Percentiles rank a stretch among this genome's conserved stretches.
These are phyloP conservation scores for Chlamydomonas sp. DNA, from an alignment of 139 green algal genomes.

Conservation along the genomic window DNA sequence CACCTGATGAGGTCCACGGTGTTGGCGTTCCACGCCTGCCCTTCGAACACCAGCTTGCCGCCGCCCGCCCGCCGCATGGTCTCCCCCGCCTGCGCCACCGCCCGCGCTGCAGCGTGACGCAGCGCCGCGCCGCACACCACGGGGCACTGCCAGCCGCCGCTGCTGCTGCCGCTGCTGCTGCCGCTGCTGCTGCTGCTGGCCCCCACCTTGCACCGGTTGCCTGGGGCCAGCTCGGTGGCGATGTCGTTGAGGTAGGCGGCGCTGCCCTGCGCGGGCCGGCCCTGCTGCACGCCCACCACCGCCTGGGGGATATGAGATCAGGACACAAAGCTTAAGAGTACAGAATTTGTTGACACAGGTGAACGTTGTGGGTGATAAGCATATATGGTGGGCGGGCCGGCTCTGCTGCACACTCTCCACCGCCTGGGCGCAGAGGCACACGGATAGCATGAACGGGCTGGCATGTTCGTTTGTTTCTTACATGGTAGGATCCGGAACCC, in stretches of 20 bases:
- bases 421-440: too few relatives aligned
- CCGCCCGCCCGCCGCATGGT: slow-evolving; percentile 46
- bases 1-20: slow-evolving; percentile 78
- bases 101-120: slow-evolving; percentile 53
- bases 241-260: slow-evolving; percentile 67
- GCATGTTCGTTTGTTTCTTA: too few relatives aligned
- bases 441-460: too few relatives aligned
- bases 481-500: too few relatives aligned
- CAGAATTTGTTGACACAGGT: too few relatives aligned
- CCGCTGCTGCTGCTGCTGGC: slow-evolving; percentile 11
- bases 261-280: slow-evolving; percentile 49
- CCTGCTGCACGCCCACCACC: slow-evolving; percentile 49
- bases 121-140: slow-evolving; percentile 50
- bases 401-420: too few relatives aligned
- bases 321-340: too few relatives aligned
- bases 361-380: too few relatives aligned
- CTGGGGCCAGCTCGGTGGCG: slow-evolving; percentile 29
- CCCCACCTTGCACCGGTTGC: slow-evolving; percentile 28
- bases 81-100: slow-evolving; percentile 19
- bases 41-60: slow-evolving; percentile 76
- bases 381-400: too few relatives aligned
- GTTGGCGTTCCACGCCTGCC: slow-evolving; percentile 78
- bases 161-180: slow-evolving; percentile 23
- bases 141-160: slow-evolving; percentile 25
- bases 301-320: slow-evolving; percentile 2